Evolutionary conservation across 345 rosid species (phyloP).

Genomic region (Anacardium occidentale): DNA sequence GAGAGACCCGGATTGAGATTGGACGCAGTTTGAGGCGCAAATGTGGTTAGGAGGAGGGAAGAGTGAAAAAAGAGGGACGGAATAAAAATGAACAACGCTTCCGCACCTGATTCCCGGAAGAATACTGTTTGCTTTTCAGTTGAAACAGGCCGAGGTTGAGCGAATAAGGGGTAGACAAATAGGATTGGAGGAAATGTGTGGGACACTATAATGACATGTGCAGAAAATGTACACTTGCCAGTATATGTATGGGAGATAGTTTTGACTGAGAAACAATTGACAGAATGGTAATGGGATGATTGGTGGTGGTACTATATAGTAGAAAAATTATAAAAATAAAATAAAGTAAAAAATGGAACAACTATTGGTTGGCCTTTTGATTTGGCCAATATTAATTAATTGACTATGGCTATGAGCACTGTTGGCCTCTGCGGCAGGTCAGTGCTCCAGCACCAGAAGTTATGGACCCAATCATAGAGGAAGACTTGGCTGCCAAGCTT

Average conservation of each 20-base stretch:
- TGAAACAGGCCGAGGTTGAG: slow-evolving; percentile 81
- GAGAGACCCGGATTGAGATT: slow-evolving; percentile 27
- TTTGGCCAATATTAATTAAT: slow-evolving; percentile 25
- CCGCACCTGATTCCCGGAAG: slow-evolving; percentile 47
- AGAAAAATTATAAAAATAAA: background rate
- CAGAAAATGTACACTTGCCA: slow-evolving; percentile 59
- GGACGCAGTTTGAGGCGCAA: slow-evolving; percentile 15
- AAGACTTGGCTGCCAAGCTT: slow-evolving; percentile 87
- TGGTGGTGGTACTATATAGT: slow-evolving; percentile 12
- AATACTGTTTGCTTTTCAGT: slow-evolving; percentile 24
- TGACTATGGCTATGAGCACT: slow-evolving; percentile 42
- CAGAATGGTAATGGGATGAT: slow-evolving; percentile 15
- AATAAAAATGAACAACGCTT: slow-evolving; percentile 62
- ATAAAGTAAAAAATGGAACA: slow-evolving; percentile 3
- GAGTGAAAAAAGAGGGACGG: slow-evolving; percentile 6
- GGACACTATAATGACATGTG: slow-evolving; percentile 36
- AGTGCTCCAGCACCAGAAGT: slow-evolving; percentile 78
- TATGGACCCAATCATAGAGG: slow-evolving; percentile 68
- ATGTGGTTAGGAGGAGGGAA: slow-evolving; percentile 22
- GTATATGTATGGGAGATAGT: slow-evolving; percentile 28
- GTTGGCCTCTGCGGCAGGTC: slow-evolving; percentile 53
- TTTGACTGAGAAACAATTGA: slow-evolving; percentile 23
- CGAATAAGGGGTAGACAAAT: slow-evolving; percentile 22
- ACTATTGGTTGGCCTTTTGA: slow-evolving; percentile 22
- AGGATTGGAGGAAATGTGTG: slow-evolving; percentile 11